Evolutionary conservation across 192 early-diverging fungal species (phyloP), one percentile per base, ranked within the genome.

Genomic region (Entomortierella lignicola): DNA sequence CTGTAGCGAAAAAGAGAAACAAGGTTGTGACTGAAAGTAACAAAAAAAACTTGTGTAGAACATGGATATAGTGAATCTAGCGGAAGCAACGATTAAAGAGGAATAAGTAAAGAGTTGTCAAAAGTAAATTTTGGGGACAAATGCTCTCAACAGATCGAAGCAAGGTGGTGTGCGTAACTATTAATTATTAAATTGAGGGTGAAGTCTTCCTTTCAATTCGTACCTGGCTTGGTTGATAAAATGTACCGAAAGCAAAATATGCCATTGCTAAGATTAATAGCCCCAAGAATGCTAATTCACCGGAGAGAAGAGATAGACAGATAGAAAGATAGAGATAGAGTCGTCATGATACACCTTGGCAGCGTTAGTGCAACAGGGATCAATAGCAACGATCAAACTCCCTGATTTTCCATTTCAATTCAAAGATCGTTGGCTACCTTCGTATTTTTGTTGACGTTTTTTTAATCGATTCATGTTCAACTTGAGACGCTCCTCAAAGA

Each of bases 401-500:
- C 34, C 4, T n/a, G 2, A 20, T 27, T 25, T 7, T n/a, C 21
- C 34, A 34, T 31, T 47, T 23, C 50, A 54, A 20, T 8, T 15
- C 21, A 4, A 51, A 27, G 29, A 31, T 15, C 26, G 30, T 21
- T 18, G 4, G 21, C 18, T 84, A 89, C 89, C 86, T 86, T 88
- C 85, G 65, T 92, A 94, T 84, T 91, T 94, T 60, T 88, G 89
- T 64, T 91, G 89, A 43, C 91, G 85, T 60, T 86, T 87, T 63
- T 86, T 83, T 44, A 93, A 72, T 31, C 89, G 82, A 11, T 85
- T 81, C 80, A 92, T 85, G 81, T 92, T 94, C 69, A 91, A 86
- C 63, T 91, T 90, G 29, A 94, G 83, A 43, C 93, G 82, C 73
- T 94, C 93, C 60, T 94, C 93, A 74, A 94, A 94, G 47, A 93